A percentile compares a stretch with the other conserved stretches of the same genome.
These are phyloP conservation scores for Ilyonectria robusta DNA, from an alignment of 2,329 filamentous ascomycete species.

Conservation along the genomic window DNA sequence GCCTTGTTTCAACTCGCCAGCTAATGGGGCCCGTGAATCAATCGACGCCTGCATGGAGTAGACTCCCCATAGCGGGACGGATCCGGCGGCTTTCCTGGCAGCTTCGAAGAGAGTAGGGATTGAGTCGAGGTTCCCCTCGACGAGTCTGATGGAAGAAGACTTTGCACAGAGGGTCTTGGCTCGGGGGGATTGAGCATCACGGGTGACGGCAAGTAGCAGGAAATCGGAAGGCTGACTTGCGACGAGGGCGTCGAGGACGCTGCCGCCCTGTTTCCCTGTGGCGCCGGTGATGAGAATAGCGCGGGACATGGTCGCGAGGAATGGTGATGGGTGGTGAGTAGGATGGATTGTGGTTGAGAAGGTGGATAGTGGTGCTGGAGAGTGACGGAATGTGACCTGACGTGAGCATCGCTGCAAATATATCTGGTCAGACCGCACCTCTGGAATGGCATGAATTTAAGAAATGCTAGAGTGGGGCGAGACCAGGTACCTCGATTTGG, in stretches of 20 bases:
- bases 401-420: too few relatives aligned
- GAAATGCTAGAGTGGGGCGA: too few relatives aligned
- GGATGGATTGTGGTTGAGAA: too few relatives aligned
- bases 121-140: slow-evolving; percentile 28
- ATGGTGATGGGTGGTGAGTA: too few relatives aligned
- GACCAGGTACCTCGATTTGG: too few relatives aligned
- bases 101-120: slow-evolving; percentile 31
- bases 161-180: slow-evolving; percentile 28
- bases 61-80: neutral
- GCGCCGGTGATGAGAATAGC: slow-evolving; percentile 28
- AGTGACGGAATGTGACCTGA: too few relatives aligned
- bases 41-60: slow-evolving; percentile 38
- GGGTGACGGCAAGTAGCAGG: slow-evolving; percentile 31
- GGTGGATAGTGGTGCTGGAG: too few relatives aligned
- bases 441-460: too few relatives aligned
- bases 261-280: slow-evolving; percentile 27
- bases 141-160: slow-evolving; percentile 21
- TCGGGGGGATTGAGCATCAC: slow-evolving; percentile 24
- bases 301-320: slow-evolving; percentile 27
- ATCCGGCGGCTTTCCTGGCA: slow-evolving; percentile 30
- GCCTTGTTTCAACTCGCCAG: slow-evolving; percentile 32
- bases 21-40: slow-evolving; percentile 32
- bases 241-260: slow-evolving; percentile 31
- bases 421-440: too few relatives aligned
- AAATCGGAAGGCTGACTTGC: slow-evolving; percentile 26